Conservation (phyloP, 352 stramenopile species). For the Globisporangium paddicum region DNA sequence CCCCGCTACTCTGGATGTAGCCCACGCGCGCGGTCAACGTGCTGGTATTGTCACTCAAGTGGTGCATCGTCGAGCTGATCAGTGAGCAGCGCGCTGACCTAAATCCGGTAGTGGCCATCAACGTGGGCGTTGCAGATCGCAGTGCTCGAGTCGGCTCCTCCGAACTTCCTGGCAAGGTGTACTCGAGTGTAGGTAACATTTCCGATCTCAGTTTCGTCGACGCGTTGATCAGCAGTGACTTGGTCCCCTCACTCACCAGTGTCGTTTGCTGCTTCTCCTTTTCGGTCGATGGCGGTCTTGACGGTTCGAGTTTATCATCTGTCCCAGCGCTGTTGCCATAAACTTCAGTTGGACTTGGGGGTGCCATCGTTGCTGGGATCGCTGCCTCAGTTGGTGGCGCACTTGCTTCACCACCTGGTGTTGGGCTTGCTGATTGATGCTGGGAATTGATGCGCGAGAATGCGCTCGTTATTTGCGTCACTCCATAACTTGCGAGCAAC, state of each 20-base stretch:
- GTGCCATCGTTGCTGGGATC: not conserved
- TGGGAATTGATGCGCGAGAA: not conserved
- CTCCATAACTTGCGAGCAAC: conserved; percentile 20
- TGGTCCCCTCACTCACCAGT: not conserved
- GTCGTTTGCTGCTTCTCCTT: too few species aligned
- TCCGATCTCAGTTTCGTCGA: not conserved
- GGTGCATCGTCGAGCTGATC: conserved; percentile 4
- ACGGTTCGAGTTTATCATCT: too few species aligned
- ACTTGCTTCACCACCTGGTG: too few species aligned
- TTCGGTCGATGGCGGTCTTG: not conserved
- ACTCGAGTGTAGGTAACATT: not conserved
- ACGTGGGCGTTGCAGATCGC: not conserved
- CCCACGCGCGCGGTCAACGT: not conserved
- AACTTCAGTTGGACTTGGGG: not conserved
- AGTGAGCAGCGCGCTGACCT: not conserved
- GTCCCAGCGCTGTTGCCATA: not conserved
- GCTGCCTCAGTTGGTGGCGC: too few species aligned
- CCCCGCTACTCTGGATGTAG: conserved; percentile 1
- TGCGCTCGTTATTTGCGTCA: not conserved
- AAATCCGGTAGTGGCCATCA: not conserved
- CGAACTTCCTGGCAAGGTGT: not conserved
- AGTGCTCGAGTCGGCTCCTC: not conserved
- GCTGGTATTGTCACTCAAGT: not conserved
- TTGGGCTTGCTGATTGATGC: not conserved
- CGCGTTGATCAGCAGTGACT: not conserved